Conservation (phyloP, 1,284 basidiomycete genomes). For the Veloboletus limbatus region DNA sequence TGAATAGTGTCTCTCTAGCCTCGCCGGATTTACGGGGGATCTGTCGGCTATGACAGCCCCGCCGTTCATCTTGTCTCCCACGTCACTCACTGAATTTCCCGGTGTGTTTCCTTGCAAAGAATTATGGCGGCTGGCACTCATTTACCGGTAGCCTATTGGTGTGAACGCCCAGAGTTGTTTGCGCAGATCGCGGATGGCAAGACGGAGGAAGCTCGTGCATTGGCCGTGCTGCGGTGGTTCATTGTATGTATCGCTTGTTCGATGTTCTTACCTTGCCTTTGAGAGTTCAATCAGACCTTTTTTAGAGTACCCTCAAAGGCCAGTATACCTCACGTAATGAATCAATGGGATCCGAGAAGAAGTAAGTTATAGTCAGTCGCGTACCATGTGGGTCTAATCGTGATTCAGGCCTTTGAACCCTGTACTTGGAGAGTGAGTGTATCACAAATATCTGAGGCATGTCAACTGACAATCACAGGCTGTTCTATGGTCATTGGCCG, state of each 20-base stretch:
- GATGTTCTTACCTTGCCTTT: background rate
- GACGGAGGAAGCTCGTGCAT: slow-evolving; percentile 68
- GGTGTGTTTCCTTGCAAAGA: slow-evolving; percentile 44
- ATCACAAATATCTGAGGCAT: background rate
- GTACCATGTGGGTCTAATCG: slow-evolving; percentile 11
- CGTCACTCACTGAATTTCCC: slow-evolving; percentile 85
- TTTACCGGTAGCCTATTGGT: slow-evolving; percentile 75
- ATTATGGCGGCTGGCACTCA: slow-evolving; percentile 2
- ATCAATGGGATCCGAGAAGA: slow-evolving; percentile 95
- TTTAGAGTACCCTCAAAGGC: slow-evolving; percentile 84
- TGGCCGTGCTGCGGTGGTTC: slow-evolving; percentile 87
- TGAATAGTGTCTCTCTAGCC: slow-evolving; percentile 40
- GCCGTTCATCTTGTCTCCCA: slow-evolving; percentile 88
- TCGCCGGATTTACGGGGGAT: slow-evolving; percentile 87
- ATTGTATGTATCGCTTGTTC: slow-evolving; percentile 58
- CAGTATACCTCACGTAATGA: slow-evolving; percentile 94
- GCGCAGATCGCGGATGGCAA: slow-evolving; percentile 77
- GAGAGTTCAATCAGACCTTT: slow-evolving; percentile 4
- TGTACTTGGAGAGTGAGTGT: slow-evolving; percentile 84
- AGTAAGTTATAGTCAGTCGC: slow-evolving; percentile 46
- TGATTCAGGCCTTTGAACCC: slow-evolving; percentile 83
- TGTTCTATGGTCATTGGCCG: slow-evolving; percentile 94
- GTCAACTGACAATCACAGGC: slow-evolving; percentile 38
- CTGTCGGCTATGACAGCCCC: slow-evolving; percentile 93
- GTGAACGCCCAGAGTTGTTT: slow-evolving; percentile 84